phyloP scores from a whole-genome alignment of 108 stramenopile genomes.

The Schizochytrium sp. region DNA sequence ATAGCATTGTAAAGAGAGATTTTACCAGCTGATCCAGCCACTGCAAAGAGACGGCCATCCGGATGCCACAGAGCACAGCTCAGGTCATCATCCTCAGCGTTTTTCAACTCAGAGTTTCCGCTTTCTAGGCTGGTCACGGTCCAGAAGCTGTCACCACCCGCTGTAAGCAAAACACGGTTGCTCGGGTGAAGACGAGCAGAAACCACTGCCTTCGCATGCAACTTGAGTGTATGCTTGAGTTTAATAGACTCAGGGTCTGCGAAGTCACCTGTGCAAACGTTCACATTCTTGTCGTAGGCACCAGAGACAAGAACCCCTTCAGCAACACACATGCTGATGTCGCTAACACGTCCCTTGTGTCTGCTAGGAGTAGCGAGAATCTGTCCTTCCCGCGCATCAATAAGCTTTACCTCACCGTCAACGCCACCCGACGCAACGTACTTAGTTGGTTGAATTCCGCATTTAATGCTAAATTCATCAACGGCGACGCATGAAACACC shows the following conservation, averaged over 20 bases:
- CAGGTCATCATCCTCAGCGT: conserved; percentile 48
- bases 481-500: conserved; percentile 69
- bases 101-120: conserved; percentile 36
- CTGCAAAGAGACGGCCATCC: conserved; percentile 46
- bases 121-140: conserved; percentile 13
- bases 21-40: background rate
- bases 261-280: background rate
- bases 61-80: conserved; percentile 21
- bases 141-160: conserved; percentile 9
- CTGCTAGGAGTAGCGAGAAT: conserved; percentile 71
- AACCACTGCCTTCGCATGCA: background rate
- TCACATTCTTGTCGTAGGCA: conserved; percentile 31
- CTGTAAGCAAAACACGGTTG: background rate
- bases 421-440: conserved; percentile 79
- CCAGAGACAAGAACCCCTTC: conserved; percentile 57
- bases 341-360: conserved; percentile 51
- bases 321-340: conserved; percentile 63
- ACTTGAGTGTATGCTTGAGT: conserved; percentile 9
- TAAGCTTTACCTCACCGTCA: conserved; percentile 82
- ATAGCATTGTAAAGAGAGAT: background rate
- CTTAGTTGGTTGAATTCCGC: background rate
- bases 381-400: conserved; percentile 72
- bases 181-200: background rate
- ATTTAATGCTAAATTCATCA: conserved; percentile 21
- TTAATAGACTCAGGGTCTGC: background rate